Evolutionary conservation across 2,329 filamentous ascomycete species (phyloP).

Genomic region (Mycosphaerelloides madeirae): DNA sequence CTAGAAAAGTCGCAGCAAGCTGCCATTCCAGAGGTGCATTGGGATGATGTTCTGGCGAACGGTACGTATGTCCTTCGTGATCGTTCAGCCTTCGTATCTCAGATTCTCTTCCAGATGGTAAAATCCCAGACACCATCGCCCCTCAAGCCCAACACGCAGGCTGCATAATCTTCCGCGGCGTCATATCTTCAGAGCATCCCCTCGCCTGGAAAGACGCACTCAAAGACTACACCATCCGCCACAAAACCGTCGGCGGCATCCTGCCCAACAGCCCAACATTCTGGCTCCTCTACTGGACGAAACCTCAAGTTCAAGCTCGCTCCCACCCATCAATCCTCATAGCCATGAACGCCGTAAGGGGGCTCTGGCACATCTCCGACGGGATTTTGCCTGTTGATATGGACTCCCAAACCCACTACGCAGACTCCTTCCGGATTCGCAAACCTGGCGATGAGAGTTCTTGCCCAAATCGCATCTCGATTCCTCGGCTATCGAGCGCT

Average conservation of each 20-base stretch:
- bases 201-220: slow-evolving; percentile 6
- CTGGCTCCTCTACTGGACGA: slow-evolving; percentile 11
- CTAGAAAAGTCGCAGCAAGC: slow-evolving; percentile 2
- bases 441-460: slow-evolving; percentile 8
- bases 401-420: slow-evolving; percentile 5
- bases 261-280: slow-evolving; percentile 7
- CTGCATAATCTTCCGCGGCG: slow-evolving; percentile 6
- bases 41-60: slow-evolving; percentile 5
- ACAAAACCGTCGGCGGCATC: slow-evolving; percentile 3
- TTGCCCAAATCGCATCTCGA: slow-evolving; percentile 8
- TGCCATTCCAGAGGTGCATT: slow-evolving; percentile 7
- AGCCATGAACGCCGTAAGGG: slow-evolving; percentile 9
- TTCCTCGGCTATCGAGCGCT: slow-evolving; percentile 10
- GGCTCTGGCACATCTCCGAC: slow-evolving; percentile 8
- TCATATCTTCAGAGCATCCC: slow-evolving; percentile 7
- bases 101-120: slow-evolving; percentile 4
- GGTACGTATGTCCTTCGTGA: too few species aligned
- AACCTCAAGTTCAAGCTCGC: slow-evolving; percentile 10
- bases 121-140: slow-evolving; percentile 2
- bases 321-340: slow-evolving; percentile 7
- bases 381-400: slow-evolving; percentile 7
- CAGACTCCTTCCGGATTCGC: slow-evolving; percentile 10
- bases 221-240: slow-evolving; percentile 6
- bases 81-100: neutral
- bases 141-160: slow-evolving; percentile 2